Conservation (phyloP, 1,284 basidiomycete species). For the Volvariella surrecta region DNA sequence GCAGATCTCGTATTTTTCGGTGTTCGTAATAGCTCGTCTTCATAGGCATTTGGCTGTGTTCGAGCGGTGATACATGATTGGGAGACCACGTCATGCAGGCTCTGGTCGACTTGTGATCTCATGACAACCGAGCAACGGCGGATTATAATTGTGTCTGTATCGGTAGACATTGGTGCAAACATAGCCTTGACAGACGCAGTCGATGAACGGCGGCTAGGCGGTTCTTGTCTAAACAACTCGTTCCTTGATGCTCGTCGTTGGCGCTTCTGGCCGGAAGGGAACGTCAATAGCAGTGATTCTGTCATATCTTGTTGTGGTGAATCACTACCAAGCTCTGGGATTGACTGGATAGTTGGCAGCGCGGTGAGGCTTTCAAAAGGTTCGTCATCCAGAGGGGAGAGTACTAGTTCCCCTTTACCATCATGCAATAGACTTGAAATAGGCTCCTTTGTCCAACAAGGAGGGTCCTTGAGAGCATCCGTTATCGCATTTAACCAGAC, state of each 20-base stretch:
- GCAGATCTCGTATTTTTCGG: slow-evolving; percentile 33
- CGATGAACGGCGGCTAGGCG: slow-evolving; percentile 46
- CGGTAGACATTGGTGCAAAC: slow-evolving; percentile 37
- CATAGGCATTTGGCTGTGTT: slow-evolving; percentile 47
- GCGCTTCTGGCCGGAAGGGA: neutral
- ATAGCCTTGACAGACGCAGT: slow-evolving; percentile 49
- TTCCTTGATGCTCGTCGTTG: neutral
- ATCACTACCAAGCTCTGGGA: slow-evolving; percentile 33
- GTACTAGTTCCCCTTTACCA: slow-evolving; percentile 27
- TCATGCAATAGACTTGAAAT: slow-evolving; percentile 45
- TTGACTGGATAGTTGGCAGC: slow-evolving; percentile 52
- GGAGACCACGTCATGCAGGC: slow-evolving; percentile 62
- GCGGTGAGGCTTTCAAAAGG: slow-evolving; percentile 30
- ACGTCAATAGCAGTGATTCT: neutral
- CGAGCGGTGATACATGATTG: slow-evolving; percentile 53
- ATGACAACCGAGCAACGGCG: slow-evolving; percentile 61
- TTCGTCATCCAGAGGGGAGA: slow-evolving; percentile 23
- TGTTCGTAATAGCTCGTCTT: slow-evolving; percentile 54
- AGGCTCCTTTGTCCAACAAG: slow-evolving; percentile 51
- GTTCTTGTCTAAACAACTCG: slow-evolving; percentile 11
- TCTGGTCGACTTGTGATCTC: slow-evolving; percentile 60
- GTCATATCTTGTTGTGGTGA: neutral
- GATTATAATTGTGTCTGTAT: slow-evolving; percentile 55
- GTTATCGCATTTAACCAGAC: slow-evolving; percentile 72
- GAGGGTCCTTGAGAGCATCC: slow-evolving; percentile 29